A percentile compares a stretch with the other conserved stretches of the same genome.
Evolutionary conservation across 257 asterid species (phyloP).

Genomic region (Solanum ossicruentum): DNA sequence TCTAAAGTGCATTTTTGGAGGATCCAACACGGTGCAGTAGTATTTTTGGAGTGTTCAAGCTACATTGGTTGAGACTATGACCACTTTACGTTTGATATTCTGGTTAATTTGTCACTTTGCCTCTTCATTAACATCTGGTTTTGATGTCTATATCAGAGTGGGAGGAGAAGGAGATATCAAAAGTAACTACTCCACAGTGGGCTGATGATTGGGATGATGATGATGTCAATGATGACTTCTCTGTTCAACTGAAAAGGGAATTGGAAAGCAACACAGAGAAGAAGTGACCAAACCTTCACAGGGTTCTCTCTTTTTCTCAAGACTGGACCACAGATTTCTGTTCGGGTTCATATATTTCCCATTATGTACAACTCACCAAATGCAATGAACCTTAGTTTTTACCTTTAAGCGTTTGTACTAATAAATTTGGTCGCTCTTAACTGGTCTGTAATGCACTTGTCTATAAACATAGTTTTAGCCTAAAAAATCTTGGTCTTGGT

Average conservation of each 20-base stretch:
- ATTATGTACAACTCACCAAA: neutral
- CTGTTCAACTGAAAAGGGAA: constrained; percentile 13
- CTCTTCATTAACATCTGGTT: neutral
- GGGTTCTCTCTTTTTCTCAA: neutral
- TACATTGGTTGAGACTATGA: neutral
- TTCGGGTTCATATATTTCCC: neutral
- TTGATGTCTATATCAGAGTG: neutral
- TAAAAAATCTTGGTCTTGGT: neutral
- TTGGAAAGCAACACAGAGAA: constrained; percentile 6
- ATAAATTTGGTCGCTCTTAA: neutral
- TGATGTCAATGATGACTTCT: constrained; percentile 15
- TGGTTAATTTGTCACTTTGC: neutral
- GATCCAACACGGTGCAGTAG: neutral
- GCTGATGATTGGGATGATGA: constrained; percentile 26
- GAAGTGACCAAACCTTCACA: neutral
- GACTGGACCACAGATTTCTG: neutral
- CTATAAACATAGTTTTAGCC: neutral
- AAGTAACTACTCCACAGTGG: constrained; percentile 12
- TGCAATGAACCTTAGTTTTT: neutral
- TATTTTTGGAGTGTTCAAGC: neutral
- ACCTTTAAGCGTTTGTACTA: neutral
- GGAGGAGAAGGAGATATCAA: constrained; percentile 1
- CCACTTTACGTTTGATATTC: neutral
- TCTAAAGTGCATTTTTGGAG: neutral
- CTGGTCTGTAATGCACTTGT: neutral